Evolutionary conservation across 2,329 filamentous ascomycete species (phyloP).

Genomic region (Nemania abortiva): DNA sequence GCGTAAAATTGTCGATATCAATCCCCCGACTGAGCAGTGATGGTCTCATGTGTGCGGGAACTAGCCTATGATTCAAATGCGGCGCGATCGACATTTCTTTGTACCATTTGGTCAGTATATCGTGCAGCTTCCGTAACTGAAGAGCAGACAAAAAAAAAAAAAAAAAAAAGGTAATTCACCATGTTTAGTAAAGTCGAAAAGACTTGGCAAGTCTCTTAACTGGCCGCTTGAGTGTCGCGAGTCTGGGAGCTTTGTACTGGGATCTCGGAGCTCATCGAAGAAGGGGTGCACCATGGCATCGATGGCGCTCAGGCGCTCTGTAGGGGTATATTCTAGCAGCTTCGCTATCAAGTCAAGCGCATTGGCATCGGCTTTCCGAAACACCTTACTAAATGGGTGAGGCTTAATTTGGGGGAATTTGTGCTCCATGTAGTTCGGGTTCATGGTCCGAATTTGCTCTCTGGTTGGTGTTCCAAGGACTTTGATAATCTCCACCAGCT

Average conservation of each 20-base stretch:
- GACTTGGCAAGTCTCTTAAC: conserved; percentile 82
- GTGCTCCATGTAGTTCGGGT: conserved; percentile 99
- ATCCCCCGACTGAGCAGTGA: conserved; percentile 81
- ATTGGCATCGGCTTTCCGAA: conserved; percentile 92
- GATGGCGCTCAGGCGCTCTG: conserved; percentile 90
- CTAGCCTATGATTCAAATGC: conserved; percentile 85
- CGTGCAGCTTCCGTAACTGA: background rate
- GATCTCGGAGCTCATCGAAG: conserved; percentile 96
- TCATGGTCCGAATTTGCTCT: conserved; percentile 99
- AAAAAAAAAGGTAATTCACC: conserved; percentile 68
- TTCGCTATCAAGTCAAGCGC: conserved; percentile 96
- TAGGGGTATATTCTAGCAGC: conserved; percentile 96
- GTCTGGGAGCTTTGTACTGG: conserved; percentile 90
- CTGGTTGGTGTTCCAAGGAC: conserved; percentile 95
- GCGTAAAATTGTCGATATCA: conserved; percentile 93
- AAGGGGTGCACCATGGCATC: conserved; percentile 99
- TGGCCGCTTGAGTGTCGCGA: conserved; percentile 88
- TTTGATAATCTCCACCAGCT: conserved; percentile 99
- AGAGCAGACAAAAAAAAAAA: no score
- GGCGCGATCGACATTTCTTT: conserved; percentile 96
- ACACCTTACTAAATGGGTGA: conserved; percentile 98
- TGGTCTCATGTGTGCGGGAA: conserved; percentile 83
- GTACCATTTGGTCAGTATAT: conserved; percentile 42
- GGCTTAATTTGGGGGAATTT: conserved; percentile 99
- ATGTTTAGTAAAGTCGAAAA: conserved; percentile 95